Evolutionary conservation across 306 rosid species (phyloP).

Genomic region (Vicia sativa): DNA sequence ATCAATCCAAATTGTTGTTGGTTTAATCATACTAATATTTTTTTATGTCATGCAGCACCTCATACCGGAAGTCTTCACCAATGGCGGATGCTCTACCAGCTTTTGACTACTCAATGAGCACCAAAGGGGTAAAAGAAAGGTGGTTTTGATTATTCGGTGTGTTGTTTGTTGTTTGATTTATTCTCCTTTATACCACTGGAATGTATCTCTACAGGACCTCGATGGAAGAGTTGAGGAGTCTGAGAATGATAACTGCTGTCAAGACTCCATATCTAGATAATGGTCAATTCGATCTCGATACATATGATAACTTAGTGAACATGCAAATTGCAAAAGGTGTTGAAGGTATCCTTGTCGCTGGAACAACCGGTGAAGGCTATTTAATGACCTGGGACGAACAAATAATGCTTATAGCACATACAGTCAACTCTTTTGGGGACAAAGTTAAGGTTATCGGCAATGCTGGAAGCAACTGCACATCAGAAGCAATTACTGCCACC

Average conservation of each 20-base stretch:
- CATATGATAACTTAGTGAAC: constrained; percentile 81
- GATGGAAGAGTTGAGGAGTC: constrained; percentile 61
- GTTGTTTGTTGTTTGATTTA: constrained; percentile 1
- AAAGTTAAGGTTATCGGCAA: constrained; percentile 80
- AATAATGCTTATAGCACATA: constrained; percentile 86
- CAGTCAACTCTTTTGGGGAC: constrained; percentile 75
- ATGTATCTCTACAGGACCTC: constrained; percentile 66
- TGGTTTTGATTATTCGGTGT: constrained; percentile 17
- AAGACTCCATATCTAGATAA: constrained; percentile 87
- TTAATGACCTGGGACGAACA: constrained; percentile 95
- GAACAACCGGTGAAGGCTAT: constrained; percentile 92
- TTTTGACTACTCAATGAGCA: constrained; percentile 67
- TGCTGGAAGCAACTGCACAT: constrained; percentile 83
- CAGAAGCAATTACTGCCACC: constrained; percentile 83
- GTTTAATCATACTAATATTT: constrained; percentile 27
- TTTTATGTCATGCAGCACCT: constrained; percentile 46
- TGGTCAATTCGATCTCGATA: constrained; percentile 81
- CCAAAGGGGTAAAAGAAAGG: constrained; percentile 71
- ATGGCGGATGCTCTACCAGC: constrained; percentile 54
- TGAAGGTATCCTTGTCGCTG: constrained; percentile 86
- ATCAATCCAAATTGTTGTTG: constrained; percentile 17
- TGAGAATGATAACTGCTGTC: constrained; percentile 78
- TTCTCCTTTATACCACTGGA: background rate
- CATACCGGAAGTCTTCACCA: constrained; percentile 53
- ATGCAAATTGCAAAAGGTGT: constrained; percentile 65